Percentiles rank a stretch among this genome's conserved stretches.
Evolutionary conservation across 2,329 filamentous ascomycete species (phyloP).

Genomic region (Alternaria tenuissima): DNA sequence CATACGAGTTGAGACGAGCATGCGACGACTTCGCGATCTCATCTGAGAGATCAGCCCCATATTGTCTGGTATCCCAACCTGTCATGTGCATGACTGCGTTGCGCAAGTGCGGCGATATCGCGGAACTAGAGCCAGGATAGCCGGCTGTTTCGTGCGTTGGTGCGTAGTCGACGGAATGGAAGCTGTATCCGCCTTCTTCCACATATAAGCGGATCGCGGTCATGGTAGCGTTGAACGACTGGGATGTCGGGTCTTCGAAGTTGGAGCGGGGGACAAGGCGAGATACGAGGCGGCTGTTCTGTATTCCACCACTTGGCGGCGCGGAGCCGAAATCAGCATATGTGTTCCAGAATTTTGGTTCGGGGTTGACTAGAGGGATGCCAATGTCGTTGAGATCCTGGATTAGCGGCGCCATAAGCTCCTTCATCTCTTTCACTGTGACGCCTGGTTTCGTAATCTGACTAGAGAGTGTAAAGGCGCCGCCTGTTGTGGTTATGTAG

Average conservation of each 20-base stretch:
- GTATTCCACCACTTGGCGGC: background rate
- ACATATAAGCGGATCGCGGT: conserved; percentile 32
- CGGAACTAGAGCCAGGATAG: conserved; percentile 32
- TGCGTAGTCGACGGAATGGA: conserved; percentile 40
- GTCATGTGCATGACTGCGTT: conserved; percentile 39
- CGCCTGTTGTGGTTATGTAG: conserved; percentile 22
- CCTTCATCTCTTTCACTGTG: conserved; percentile 22
- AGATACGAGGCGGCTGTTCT: background rate
- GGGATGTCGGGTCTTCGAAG: background rate
- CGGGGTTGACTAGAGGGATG: background rate
- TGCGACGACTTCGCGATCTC: conserved; percentile 35
- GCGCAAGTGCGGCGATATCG: conserved; percentile 34
- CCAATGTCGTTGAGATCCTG: conserved; percentile 4
- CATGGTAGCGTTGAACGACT: conserved; percentile 1
- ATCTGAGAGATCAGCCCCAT: conserved; percentile 24
- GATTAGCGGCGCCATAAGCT: conserved; percentile 32
- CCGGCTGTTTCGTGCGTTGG: conserved; percentile 34
- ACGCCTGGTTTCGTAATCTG: conserved; percentile 32
- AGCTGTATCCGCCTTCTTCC: conserved; percentile 38
- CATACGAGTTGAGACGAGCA: conserved; percentile 29
- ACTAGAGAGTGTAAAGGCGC: conserved; percentile 25
- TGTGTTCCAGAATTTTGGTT: background rate
- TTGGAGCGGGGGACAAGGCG: background rate
- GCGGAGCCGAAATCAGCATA: background rate
- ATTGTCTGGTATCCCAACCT: conserved; percentile 33